Percentiles rank a stretch among this genome's conserved stretches.
Evolutionary conservation across 257 asterid species (phyloP).

Genomic region (Fraxinus americana): DNA sequence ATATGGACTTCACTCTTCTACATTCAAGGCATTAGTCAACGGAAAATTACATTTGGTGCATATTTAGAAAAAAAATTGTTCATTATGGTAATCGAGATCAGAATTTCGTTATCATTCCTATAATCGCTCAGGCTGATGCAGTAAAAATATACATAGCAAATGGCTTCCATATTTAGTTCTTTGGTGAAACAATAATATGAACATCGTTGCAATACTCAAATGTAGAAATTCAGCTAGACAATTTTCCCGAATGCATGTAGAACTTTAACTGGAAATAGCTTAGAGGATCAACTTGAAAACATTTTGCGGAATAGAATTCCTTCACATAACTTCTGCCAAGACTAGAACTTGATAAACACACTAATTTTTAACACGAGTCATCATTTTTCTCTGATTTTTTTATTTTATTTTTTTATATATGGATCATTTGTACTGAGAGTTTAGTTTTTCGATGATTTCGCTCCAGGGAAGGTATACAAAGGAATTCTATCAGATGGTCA

Average conservation of each 20-base stretch:
- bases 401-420: background rate
- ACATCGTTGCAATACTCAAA: background rate
- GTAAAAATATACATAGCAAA: background rate
- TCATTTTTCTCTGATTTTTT: background rate
- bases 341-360: background rate
- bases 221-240: background rate
- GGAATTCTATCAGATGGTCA: slow-evolving; percentile 55
- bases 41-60: no score
- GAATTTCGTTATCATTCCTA: no score
- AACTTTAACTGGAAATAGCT: background rate
- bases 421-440: background rate
- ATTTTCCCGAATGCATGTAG: background rate
- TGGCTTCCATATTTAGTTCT: background rate
- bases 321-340: background rate
- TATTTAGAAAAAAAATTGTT: no score
- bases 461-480: slow-evolving; percentile 71
- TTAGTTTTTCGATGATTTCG: slow-evolving; percentile 8
- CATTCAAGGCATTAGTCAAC: background rate
- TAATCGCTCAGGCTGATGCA: no score
- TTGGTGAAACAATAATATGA: background rate
- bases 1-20: background rate
- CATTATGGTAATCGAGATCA: no score
- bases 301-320: background rate
- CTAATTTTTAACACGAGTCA: background rate
- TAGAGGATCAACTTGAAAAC: background rate